Conservation (phyloP, 352 stramenopile genomes). For the Globisporangium nodosum region DNA sequence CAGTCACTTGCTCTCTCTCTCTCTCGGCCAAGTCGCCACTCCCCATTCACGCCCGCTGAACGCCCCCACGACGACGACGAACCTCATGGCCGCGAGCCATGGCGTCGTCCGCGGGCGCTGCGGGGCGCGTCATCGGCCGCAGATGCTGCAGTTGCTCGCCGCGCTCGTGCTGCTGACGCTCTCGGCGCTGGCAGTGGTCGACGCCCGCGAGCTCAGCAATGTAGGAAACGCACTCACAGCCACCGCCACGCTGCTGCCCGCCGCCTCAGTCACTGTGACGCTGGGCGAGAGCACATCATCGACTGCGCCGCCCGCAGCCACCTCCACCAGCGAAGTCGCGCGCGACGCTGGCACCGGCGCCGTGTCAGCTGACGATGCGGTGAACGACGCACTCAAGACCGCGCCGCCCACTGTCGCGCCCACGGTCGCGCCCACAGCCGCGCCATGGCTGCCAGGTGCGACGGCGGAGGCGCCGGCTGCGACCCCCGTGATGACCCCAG, state of each 20-base stretch:
- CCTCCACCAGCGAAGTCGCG: background rate
- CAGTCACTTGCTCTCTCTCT: background rate
- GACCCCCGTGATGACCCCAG: background rate
- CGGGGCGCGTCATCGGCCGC: no score
- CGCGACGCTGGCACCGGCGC: conserved; percentile 1
- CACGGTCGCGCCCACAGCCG: background rate
- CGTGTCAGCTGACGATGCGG: conserved; percentile 13
- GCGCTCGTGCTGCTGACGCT: background rate
- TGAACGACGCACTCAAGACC: conserved; percentile 11
- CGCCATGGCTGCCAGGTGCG: background rate
- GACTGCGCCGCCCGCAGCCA: background rate
- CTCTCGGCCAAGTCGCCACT: background rate
- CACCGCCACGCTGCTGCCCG: background rate
- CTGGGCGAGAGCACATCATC: background rate
- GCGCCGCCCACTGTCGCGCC: conserved; percentile 1
- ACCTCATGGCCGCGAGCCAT: background rate
- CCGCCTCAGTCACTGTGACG: background rate
- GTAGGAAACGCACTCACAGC: background rate
- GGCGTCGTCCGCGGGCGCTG: background rate
- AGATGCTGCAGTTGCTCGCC: background rate
- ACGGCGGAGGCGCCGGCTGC: background rate
- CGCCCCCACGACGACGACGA: no score
- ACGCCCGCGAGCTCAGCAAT: background rate
- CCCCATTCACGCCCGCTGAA: background rate
- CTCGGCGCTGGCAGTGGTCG: background rate